Evolutionary conservation across 148 eudicot species (phyloP).

Genomic region (Chenopodium suecicum): DNA sequence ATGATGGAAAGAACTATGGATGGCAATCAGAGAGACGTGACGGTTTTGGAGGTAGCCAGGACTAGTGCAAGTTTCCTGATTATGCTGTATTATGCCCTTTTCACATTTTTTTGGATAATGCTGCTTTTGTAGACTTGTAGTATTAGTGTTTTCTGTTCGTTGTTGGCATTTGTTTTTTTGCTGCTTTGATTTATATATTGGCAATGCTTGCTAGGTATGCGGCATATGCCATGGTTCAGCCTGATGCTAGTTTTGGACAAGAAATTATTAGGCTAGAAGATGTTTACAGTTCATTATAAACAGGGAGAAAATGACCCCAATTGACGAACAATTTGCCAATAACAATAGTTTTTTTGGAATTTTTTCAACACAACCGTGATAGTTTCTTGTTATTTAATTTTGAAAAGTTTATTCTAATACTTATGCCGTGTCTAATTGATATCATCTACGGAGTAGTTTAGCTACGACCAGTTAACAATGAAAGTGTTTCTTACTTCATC

Average conservation of each 20-base stretch:
- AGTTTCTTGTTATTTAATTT: too few relatives aligned
- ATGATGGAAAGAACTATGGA: constrained; percentile 49
- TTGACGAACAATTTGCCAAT: not conserved
- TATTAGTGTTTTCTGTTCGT: not conserved
- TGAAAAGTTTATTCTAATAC: too few relatives aligned
- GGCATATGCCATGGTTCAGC: not conserved
- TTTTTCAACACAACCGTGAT: too few relatives aligned
- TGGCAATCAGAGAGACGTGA: constrained; percentile 63
- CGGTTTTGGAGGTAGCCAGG: constrained; percentile 50
- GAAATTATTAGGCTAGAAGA: not conserved
- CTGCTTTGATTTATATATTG: not conserved
- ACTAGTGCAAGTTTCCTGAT: constrained; percentile 14
- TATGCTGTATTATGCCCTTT: not conserved
- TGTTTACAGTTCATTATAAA: not conserved
- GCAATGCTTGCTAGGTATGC: not conserved
- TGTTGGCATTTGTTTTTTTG: not conserved
- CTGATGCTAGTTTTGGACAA: not conserved
- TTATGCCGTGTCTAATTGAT: too few relatives aligned
- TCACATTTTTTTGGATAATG: not conserved
- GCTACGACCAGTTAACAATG: too few relatives aligned
- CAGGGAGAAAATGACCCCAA: not conserved
- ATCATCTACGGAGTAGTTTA: too few relatives aligned
- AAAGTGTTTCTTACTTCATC: too few relatives aligned
- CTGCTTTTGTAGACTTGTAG: not conserved
- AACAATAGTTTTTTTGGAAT: not conserved